Base-by-base conservation (phyloP, 768 basidiomycete species). In the Naganishia kalamii region DNA sequence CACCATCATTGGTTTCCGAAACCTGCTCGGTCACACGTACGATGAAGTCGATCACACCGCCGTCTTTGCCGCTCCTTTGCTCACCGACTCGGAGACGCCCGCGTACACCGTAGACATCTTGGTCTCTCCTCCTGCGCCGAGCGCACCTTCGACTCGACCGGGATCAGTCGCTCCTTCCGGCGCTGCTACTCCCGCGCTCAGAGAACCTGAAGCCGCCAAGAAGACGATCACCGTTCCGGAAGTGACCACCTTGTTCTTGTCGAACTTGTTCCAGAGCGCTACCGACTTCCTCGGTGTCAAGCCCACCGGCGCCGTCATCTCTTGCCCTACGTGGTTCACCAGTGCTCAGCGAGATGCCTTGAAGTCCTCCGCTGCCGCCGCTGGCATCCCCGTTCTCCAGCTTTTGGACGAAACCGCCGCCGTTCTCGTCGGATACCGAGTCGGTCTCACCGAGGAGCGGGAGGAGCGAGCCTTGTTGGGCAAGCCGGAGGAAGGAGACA, bases 1-100 rank as follows among this genome's bases (percentile, higher is more conserved):
- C 77, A 94, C 93, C 19, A 92, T 98, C 72, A 86, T 85, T n/a
- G 90, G 88, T 1, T 98, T 98, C 82, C 84, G 93, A 27, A 92
- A 96, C 76, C 81, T 97, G 8, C 81, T 99, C 29, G 94, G 94
- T 62, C 90, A 92, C 82, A 92, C 86, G 88, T 93, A 65, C 51
- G 27, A 33, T 50, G 75, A 77, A 60, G 76, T 77, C 19, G 76
- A 77, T 66, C 76, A 77, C 69, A 76, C 75, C 30, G 71, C 76
- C 43, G 75, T 75, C 68, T 67, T 77, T 17, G 74, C 89, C 40
- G 86, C 90, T 0, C 85, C 85, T 2, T 82, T 92, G 48, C 85
- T 91, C 67, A 85, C 88, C 72, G 71, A 69, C 25, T 72, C 74
- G 19, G 64, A 71, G 68, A 84, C 84, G 0, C 86, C 90, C 4